A percentile compares a stretch with the other conserved stretches of the same genome.
Evolutionary conservation across 208 protist species (phyloP).

Genomic region (Acanthamoeba triangularis): DNA sequence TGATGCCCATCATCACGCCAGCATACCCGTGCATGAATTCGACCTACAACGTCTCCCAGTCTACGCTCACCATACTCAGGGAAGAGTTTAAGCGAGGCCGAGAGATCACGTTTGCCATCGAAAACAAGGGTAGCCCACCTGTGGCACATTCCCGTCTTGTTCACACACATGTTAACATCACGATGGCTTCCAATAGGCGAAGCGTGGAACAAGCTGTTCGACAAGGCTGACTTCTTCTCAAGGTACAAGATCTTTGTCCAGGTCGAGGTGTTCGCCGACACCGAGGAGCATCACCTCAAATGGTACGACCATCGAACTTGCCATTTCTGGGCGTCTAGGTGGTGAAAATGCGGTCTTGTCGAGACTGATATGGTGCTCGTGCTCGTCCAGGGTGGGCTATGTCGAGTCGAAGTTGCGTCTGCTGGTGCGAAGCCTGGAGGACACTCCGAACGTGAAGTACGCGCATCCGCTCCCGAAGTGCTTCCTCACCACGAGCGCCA

Average conservation of each 20-base stretch:
- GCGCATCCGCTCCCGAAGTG: conserved; percentile 77
- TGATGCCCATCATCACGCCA: conserved; percentile 99
- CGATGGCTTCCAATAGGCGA: background rate
- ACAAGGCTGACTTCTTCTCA: conserved; percentile 87
- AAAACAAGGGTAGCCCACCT: conserved; percentile 23
- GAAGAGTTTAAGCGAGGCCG: conserved; percentile 96
- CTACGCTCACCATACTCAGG: conserved; percentile 96
- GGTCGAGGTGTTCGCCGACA: conserved; percentile 75
- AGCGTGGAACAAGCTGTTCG: conserved; percentile 83
- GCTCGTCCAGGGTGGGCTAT: conserved; percentile 80
- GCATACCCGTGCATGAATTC: conserved; percentile 98
- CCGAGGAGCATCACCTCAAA: conserved; percentile 80
- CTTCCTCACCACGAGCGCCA: background rate
- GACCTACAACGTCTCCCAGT: conserved; percentile 97
- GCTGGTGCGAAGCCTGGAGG: conserved; percentile 83
- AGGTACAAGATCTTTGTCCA: conserved; percentile 84
- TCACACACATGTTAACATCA: too few species aligned
- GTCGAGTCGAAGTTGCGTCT: conserved; percentile 87
- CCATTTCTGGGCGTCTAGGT: background rate
- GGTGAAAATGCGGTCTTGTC: too few species aligned
- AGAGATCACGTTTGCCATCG: conserved; percentile 79
- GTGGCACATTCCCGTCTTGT: too few species aligned
- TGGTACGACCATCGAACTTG: conserved; percentile 64
- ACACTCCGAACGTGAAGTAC: conserved; percentile 77
- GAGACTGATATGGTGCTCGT: background rate